Conservation (phyloP, 2,329 filamentous ascomycete genomes). For the Sordariomycetes sp. region DNA sequence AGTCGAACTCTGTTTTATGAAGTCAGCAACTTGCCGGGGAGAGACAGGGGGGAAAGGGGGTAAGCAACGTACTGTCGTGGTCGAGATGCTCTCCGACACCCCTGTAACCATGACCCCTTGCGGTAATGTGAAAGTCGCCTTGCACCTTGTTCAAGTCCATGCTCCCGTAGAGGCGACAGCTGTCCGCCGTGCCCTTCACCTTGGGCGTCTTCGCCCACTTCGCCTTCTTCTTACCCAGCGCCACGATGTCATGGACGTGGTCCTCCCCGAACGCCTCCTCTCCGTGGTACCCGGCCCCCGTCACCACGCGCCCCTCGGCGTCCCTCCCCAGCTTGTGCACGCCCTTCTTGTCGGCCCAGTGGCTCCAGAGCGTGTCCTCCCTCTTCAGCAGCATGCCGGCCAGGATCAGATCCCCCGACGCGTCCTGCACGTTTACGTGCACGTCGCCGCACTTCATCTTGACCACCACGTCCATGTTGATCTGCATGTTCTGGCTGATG, state of each 20-base stretch:
- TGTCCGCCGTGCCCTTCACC: conserved; percentile 49
- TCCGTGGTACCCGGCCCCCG: conserved; percentile 39
- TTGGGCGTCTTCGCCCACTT: conserved; percentile 69
- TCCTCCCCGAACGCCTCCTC: conserved; percentile 67
- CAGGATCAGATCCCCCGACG: conserved; percentile 81
- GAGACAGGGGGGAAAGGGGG: not conserved
- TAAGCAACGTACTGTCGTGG: conserved; percentile 52
- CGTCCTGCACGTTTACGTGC: conserved; percentile 97
- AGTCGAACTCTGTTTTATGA: conserved; percentile 67
- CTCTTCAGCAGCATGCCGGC: conserved; percentile 64
- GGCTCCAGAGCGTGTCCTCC: conserved; percentile 69
- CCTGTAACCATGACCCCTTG: conserved; percentile 87
- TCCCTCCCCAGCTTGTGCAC: conserved; percentile 50
- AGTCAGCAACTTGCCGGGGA: not conserved
- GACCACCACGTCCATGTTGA: conserved; percentile 92
- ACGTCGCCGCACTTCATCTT: conserved; percentile 79
- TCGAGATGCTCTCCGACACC: conserved; percentile 60
- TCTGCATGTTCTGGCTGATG: conserved; percentile 75
- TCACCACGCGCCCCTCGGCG: conserved; percentile 39
- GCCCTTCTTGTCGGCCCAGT: conserved; percentile 68
- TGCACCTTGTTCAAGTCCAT: conserved; percentile 94
- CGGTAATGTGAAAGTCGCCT: conserved; percentile 96
- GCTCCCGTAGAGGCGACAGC: conserved; percentile 82
- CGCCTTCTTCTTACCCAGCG: conserved; percentile 50
- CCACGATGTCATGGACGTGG: conserved; percentile 85